These are phyloP conservation scores for Paraurostyla sp. DNA, from an alignment of 73 alveolate species.

Conservation along the genomic window DNA sequence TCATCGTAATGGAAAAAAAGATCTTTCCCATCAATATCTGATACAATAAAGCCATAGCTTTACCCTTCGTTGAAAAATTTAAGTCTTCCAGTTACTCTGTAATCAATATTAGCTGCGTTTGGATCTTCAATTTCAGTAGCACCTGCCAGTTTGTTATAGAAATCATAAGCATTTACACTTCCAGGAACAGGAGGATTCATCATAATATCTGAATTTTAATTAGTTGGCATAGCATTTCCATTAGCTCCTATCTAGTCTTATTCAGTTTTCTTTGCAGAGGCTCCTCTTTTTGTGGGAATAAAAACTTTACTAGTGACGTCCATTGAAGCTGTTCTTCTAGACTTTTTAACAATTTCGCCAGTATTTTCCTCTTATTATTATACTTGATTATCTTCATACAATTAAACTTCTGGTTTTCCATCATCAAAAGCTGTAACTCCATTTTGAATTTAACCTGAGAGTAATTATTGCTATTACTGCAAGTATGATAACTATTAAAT, in stretches of 20 bases:
- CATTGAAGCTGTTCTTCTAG: slow-evolving; percentile 33
- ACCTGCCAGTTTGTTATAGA: slow-evolving; percentile 1
- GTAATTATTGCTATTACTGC: too few relatives aligned
- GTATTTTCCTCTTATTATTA: neutral
- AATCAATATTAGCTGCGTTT: slow-evolving; percentile 35
- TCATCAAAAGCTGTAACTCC: neutral
- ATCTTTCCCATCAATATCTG: slow-evolving; percentile 84
- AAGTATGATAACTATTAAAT: too few relatives aligned
- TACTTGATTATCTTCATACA: neutral
- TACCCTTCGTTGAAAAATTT: slow-evolving; percentile 85
- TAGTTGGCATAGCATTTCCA: too few relatives aligned
- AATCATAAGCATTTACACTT: neutral
- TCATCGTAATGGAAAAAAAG: slow-evolving; percentile 87
- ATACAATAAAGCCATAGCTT: slow-evolving; percentile 81
- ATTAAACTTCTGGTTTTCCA: neutral
- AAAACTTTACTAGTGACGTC: slow-evolving; percentile 14
- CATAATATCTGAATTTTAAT: too few relatives aligned
- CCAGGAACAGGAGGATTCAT: too few relatives aligned
- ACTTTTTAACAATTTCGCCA: neutral
- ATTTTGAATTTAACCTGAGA: too few relatives aligned
- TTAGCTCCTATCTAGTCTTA: neutral
- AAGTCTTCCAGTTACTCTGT: slow-evolving; percentile 76
- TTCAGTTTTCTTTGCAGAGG: neutral
- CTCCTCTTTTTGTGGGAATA: neutral
- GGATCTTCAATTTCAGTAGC: neutral